phyloP scores from a whole-genome alignment of 371 early-diverging fungal species.

The Mucor piriformis region DNA sequence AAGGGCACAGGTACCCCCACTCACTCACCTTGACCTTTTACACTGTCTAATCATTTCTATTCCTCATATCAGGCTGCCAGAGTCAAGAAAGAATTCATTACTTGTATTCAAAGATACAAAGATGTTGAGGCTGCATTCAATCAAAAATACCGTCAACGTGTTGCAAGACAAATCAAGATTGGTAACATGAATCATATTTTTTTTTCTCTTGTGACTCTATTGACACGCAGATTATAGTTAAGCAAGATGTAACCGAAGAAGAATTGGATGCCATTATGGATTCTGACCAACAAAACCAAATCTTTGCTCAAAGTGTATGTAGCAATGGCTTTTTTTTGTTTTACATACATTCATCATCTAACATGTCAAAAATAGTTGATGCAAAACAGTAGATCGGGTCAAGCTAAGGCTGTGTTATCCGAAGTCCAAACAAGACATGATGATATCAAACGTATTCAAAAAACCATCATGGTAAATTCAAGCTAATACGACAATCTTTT shows the following conservation, averaged over 20 bases:
- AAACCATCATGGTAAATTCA: conserved; percentile 73
- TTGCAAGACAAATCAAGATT: conserved; percentile 85
- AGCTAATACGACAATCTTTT: too few species aligned
- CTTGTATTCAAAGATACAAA: conserved; percentile 82
- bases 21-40: neutral
- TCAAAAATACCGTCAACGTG: conserved; percentile 80
- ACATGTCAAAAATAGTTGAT: conserved; percentile 54
- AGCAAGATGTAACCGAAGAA: conserved; percentile 82
- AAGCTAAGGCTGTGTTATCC: conserved; percentile 77
- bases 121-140: conserved; percentile 79
- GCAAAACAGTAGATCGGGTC: conserved; percentile 74
- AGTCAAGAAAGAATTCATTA: conserved; percentile 81
- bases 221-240: conserved; percentile 51
- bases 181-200: conserved; percentile 46
- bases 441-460: conserved; percentile 88
- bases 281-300: conserved; percentile 71
- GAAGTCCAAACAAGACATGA: conserved; percentile 89
- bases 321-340: neutral
- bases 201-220: neutral
- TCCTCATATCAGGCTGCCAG: conserved; percentile 77
- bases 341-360: neutral
- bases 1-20: conserved; percentile 29
- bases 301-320: conserved; percentile 85
- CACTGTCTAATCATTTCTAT: too few species aligned
- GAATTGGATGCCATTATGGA: conserved; percentile 81